Conservation (phyloP, 768 basidiomycete species). For the Leccinum subgranulosum region DNA sequence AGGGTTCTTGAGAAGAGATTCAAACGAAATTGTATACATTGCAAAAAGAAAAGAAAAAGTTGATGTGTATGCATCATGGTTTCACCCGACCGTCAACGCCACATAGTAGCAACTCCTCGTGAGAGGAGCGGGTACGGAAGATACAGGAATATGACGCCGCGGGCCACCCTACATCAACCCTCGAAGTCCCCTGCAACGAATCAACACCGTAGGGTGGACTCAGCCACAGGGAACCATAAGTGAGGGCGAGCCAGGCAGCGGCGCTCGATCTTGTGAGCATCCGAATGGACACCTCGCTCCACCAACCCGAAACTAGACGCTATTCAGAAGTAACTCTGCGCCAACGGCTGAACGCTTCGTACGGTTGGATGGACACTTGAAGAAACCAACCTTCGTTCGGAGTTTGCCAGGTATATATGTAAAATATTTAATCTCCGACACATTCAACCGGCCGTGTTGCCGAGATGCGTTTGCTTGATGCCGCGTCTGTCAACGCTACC, state of each 20-base stretch:
- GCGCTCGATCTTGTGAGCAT: constrained; percentile 50
- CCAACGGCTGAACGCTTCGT: constrained; percentile 57
- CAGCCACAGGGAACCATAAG: constrained; percentile 33
- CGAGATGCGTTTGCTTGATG: constrained; percentile 28
- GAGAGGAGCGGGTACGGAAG: constrained; percentile 55
- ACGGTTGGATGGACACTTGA: constrained; percentile 66
- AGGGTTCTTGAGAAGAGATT: not conserved
- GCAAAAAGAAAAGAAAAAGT: not conserved
- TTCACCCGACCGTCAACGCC: constrained; percentile 78
- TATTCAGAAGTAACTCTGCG: constrained; percentile 47
- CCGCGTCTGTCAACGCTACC: constrained; percentile 50
- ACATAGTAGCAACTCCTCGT: constrained; percentile 44
- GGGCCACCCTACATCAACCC: constrained; percentile 43
- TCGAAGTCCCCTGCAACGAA: constrained; percentile 36
- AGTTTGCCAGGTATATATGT: constrained; percentile 29
- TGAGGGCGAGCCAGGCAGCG: constrained; percentile 36
- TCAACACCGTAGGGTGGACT: constrained; percentile 57
- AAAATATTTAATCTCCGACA: constrained; percentile 27
- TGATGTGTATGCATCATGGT: constrained; percentile 70
- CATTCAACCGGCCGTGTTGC: constrained; percentile 8
- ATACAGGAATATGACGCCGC: constrained; percentile 83
- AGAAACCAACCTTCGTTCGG: constrained; percentile 21
- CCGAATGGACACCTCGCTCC: constrained; percentile 66
- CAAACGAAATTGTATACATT: not conserved
- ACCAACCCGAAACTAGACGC: constrained; percentile 69